These are phyloP conservation scores for Blepharisma stoltei DNA, from an alignment of 73 alveolate species.

Conservation along the genomic window DNA sequence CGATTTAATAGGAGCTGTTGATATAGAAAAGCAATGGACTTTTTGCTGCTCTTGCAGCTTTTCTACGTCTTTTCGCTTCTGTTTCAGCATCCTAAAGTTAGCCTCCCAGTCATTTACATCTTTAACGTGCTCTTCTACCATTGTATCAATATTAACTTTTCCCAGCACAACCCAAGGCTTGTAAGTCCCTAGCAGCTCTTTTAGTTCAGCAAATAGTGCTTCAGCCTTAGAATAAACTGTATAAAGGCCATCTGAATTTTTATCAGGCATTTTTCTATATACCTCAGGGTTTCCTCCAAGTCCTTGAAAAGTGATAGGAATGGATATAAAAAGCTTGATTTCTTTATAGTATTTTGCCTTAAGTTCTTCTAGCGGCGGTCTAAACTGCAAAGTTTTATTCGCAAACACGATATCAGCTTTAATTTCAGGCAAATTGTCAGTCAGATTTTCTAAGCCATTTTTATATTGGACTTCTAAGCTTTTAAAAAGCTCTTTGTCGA, in stretches of 20 bases:
- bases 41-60: slow-evolving; percentile 82
- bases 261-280: slow-evolving; percentile 94
- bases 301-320: slow-evolving; percentile 91
- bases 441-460: slow-evolving; percentile 91
- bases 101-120: slow-evolving; percentile 93
- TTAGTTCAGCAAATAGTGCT: slow-evolving; percentile 65
- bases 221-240: slow-evolving; percentile 95
- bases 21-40: slow-evolving; percentile 87
- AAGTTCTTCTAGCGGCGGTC: slow-evolving; percentile 98
- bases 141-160: slow-evolving; percentile 59
- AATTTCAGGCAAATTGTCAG: slow-evolving; percentile 94
- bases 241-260: slow-evolving; percentile 83
- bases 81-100: slow-evolving; percentile 90
- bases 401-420: slow-evolving; percentile 92
- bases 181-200: slow-evolving; percentile 47
- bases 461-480: slow-evolving; percentile 93
- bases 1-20: slow-evolving; percentile 73
- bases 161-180: slow-evolving; percentile 44
- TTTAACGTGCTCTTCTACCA: slow-evolving; percentile 86
- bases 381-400: slow-evolving; percentile 76
- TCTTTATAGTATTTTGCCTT: slow-evolving; percentile 88
- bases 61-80: slow-evolving; percentile 85
- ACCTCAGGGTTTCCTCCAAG: slow-evolving; percentile 96
- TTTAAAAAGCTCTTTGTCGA: slow-evolving; percentile 93
- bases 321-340: slow-evolving; percentile 71